Conservation (phyloP, 2,329 filamentous ascomycete genomes). For the Calonectria hongkongensis region DNA sequence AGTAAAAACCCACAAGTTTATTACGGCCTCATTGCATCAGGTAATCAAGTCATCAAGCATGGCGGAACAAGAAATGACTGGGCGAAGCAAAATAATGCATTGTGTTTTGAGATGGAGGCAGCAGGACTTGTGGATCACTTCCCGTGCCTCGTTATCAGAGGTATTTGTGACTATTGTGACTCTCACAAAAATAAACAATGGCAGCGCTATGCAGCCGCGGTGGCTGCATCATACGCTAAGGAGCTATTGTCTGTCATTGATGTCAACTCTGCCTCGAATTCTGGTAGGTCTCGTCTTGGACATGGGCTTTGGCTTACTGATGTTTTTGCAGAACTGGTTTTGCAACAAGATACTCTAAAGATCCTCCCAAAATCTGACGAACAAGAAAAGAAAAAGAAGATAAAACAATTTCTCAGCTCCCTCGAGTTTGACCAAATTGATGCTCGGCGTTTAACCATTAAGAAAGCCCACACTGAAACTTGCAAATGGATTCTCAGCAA, state of each 20-base stretch:
- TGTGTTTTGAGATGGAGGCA: neutral
- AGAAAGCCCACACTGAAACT: neutral
- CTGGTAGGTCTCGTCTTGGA: too few species aligned
- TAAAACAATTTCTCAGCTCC: too few species aligned
- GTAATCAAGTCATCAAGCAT: constrained; percentile 59
- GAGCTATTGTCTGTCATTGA: neutral
- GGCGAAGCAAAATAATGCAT: neutral
- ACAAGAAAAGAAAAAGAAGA: too few species aligned
- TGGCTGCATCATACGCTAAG: neutral
- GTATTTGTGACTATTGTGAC: neutral
- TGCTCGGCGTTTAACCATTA: neutral
- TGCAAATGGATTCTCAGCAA: neutral
- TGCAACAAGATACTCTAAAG: too few species aligned
- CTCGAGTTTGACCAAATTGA: neutral
- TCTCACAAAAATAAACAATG: neutral
- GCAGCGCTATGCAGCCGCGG: neutral
- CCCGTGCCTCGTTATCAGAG: neutral
- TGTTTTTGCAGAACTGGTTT: too few species aligned
- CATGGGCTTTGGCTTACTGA: too few species aligned
- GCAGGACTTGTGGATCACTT: neutral
- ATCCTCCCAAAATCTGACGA: too few species aligned
- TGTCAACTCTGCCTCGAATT: too few species aligned
- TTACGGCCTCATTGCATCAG: constrained; percentile 53
- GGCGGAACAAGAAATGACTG: constrained; percentile 46
- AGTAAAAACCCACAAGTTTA: constrained; percentile 21